Conservation (phyloP, 805 yeast genomes). For the Candida bentonensis region DNA sequence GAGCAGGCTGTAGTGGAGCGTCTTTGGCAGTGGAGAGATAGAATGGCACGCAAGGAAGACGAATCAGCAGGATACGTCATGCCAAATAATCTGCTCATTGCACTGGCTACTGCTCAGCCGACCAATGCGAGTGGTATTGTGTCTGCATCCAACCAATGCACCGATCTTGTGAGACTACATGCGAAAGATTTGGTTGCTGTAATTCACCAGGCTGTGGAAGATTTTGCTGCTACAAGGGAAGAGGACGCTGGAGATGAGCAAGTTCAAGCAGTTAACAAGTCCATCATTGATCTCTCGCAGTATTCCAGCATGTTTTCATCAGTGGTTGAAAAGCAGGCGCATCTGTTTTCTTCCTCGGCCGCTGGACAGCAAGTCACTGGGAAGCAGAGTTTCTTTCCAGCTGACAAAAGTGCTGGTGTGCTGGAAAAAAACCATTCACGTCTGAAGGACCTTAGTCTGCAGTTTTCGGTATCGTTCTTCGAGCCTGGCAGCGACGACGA, state of each 20-base stretch:
- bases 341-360: background rate
- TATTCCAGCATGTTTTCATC: background rate
- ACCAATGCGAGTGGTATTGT: conserved; percentile 39
- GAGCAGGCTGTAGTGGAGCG: conserved; percentile 42
- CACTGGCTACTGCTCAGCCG: conserved; percentile 46
- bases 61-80: conserved; percentile 74
- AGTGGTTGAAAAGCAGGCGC: background rate
- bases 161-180: conserved; percentile 44
- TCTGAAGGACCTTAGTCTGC: background rate
- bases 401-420: background rate
- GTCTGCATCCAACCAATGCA: conserved; percentile 19
- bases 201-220: conserved; percentile 23
- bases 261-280: conserved; percentile 2
- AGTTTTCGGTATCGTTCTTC: too few species aligned
- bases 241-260: conserved; percentile 4
- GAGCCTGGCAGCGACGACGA: too few species aligned
- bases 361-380: background rate
- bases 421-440: background rate
- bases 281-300: background rate
- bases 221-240: background rate
- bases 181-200: conserved; percentile 46
- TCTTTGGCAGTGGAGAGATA: conserved; percentile 75
- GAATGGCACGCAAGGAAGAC: conserved; percentile 56
- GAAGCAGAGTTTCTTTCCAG: background rate
- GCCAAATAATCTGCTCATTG: conserved; percentile 64